Base-by-base conservation (phyloP, 176 grass and related monocot genomes). In the Themeda triandra region DNA sequence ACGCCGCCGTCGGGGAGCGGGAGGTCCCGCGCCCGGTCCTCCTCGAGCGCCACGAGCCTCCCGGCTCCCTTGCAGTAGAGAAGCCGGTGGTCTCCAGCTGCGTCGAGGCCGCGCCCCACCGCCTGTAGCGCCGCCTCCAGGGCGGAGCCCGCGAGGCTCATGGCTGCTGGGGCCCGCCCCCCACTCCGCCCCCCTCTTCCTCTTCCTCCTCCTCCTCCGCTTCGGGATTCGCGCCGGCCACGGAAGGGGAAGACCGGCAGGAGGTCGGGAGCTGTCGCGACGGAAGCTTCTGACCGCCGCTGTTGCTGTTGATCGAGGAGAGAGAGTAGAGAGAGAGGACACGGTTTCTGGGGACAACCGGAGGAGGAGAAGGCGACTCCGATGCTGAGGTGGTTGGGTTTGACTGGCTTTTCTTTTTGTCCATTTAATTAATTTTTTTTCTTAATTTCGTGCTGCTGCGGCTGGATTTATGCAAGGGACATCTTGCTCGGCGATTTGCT, bases 21-120 rank as follows among this genome's bases (percentile, higher is more conserved):
- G 70, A 86, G 15, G 85, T 89, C 87, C 78, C 83, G 79, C 44
- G 86, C 79, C 46, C 81, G 85, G 65, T 74, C 90, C n/a, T 85
- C 89, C 44, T 91, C 87, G 62, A 84, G 85, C 11, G 53, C 33
- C 29, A 94, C 85, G 42, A 94, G 92, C 77, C 92, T 88, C 67
- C 87, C 92, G 21, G 77, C 53, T 73, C 92, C 92, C 81, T 90
- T 94, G 81, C 92, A 92, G 77, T 94, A 94, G 33, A 94, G 92
- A 62, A 94, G 74, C 10, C 92, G 85, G 71, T 94, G 92, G 84
- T 94, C 92, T 8, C 85, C 87, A 15, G 92, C 84, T 6, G 90
- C 92, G 64, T 94, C 92, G 42, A 94, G 83, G 46, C 92, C 90
- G 37, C 92, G 90, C 7, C 92, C 92, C 80, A 94, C 83, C 42